Evolutionary conservation across 139 green algal species (phyloP).

Genomic region (Chlorella sp.): DNA sequence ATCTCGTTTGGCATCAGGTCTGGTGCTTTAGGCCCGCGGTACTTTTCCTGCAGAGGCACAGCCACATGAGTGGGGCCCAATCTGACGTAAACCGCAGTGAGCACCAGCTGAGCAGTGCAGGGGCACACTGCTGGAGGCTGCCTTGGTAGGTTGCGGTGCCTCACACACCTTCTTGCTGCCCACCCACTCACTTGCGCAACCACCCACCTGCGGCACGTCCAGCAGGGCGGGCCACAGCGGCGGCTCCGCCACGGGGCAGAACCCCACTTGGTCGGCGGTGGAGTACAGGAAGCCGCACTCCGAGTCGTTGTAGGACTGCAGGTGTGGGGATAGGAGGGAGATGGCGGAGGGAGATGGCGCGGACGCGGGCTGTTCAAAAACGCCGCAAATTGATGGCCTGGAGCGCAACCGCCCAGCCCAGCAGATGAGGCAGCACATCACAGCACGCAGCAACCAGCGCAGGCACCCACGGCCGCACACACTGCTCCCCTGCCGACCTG

Average conservation of each 20-base stretch:
- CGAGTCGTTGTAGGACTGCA: constrained; percentile 46
- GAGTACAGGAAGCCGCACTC: constrained; percentile 65
- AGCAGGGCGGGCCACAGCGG: constrained; percentile 66
- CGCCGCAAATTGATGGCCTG: background rate
- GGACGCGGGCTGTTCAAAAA: background rate
- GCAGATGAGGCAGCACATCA: background rate
- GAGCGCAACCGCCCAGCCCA: background rate
- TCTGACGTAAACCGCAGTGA: no score
- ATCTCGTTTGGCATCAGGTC: constrained; percentile 1
- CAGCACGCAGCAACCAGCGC: no score
- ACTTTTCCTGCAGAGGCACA: background rate
- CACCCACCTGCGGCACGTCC: constrained; percentile 5
- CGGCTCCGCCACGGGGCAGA: constrained; percentile 58
- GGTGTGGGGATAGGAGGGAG: background rate
- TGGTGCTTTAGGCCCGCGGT: constrained; percentile 9
- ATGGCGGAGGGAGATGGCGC: background rate
- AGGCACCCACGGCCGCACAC: no score
- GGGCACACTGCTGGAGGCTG: no score
- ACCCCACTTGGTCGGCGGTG: constrained; percentile 58
- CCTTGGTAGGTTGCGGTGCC: no score
- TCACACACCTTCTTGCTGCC: no score
- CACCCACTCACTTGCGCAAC: no score
- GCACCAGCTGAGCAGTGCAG: no score
- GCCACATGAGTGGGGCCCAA: background rate
- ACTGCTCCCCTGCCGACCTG: constrained; percentile 17